A percentile compares a stretch with the other conserved stretches of the same genome.
Conservation (phyloP, 2,329 filamentous ascomycete genomes). For the Cylindrodendrum hubeiense region DNA sequence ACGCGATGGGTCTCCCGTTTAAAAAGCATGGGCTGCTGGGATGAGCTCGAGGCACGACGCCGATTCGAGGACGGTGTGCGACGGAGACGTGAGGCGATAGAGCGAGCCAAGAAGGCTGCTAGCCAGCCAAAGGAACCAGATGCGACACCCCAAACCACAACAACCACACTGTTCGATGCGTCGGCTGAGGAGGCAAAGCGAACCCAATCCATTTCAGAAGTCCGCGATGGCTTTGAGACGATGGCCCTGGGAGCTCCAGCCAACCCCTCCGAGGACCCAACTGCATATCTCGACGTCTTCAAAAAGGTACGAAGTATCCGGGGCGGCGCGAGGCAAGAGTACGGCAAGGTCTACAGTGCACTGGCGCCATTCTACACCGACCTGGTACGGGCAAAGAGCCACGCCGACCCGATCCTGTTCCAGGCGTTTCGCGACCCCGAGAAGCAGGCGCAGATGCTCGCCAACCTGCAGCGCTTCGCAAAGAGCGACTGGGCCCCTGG, state of each 20-base stretch:
- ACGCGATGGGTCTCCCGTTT: conserved; percentile 92
- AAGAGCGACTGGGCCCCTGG: conserved; percentile 85
- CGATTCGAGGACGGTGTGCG: conserved; percentile 80
- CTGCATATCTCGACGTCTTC: conserved; percentile 76
- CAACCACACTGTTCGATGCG: conserved; percentile 79
- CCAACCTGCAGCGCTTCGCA: conserved; percentile 83
- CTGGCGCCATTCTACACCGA: conserved; percentile 91
- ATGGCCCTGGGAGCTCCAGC: conserved; percentile 67
- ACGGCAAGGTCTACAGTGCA: conserved; percentile 89
- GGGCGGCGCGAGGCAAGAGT: conserved; percentile 89
- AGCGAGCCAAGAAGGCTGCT: conserved; percentile 39
- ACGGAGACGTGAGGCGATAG: conserved; percentile 68
- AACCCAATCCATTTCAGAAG: conserved; percentile 50
- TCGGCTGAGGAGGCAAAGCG: conserved; percentile 73
- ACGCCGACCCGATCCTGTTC: conserved; percentile 87
- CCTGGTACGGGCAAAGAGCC: conserved; percentile 77
- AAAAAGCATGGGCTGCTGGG: conserved; percentile 91
- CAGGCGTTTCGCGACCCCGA: conserved; percentile 89
- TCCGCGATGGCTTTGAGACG: conserved; percentile 82
- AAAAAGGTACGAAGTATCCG: conserved; percentile 81
- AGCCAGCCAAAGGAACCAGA: conserved; percentile 32
- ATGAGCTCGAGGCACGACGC: conserved; percentile 86
- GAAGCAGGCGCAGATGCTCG: conserved; percentile 89
- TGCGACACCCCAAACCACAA: conserved; percentile 24
- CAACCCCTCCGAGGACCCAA: conserved; percentile 68